A percentile compares a stretch with the other conserved stretches of the same genome.
These are phyloP conservation scores for Pichia membranifaciens DNA, from an alignment of 805 yeast genomes.

Conservation along the genomic window DNA sequence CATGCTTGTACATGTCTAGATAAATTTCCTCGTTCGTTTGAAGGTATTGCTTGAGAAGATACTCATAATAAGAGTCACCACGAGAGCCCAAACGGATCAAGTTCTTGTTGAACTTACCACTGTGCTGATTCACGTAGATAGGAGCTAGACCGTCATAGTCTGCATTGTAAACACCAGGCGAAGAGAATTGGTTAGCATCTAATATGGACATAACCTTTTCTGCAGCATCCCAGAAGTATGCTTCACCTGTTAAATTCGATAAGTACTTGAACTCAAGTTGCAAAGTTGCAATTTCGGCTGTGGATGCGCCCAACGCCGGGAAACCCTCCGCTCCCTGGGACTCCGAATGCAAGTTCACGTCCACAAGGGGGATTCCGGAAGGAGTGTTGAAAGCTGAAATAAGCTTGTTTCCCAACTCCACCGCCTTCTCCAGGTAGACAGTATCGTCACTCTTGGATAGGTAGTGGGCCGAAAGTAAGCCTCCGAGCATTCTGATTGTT, in stretches of 20 bases:
- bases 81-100: constrained; percentile 80
- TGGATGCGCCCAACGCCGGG: constrained; percentile 72
- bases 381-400: constrained; percentile 60
- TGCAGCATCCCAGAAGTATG: constrained; percentile 68
- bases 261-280: constrained; percentile 85
- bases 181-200: constrained; percentile 54
- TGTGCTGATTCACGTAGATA: constrained; percentile 67
- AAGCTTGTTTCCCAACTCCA: constrained; percentile 68
- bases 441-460: constrained; percentile 49
- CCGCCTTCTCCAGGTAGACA: constrained; percentile 70
- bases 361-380: constrained; percentile 72
- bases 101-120: constrained; percentile 60
- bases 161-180: constrained; percentile 2
- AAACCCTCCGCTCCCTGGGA: constrained; percentile 50
- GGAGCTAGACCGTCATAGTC: constrained; percentile 70
- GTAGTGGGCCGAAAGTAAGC: constrained; percentile 77
- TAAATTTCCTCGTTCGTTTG: constrained; percentile 71
- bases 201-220: constrained; percentile 69
- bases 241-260: constrained; percentile 73
- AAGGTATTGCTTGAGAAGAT: constrained; percentile 75
- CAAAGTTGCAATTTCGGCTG: constrained; percentile 84
- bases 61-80: constrained; percentile 92
- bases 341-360: constrained; percentile 65
- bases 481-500: constrained; percentile 93
- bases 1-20: constrained; percentile 67